phyloP scores from a whole-genome alignment of 1,139 yeast genomes.

The Debaryomyces sp. region DNA sequence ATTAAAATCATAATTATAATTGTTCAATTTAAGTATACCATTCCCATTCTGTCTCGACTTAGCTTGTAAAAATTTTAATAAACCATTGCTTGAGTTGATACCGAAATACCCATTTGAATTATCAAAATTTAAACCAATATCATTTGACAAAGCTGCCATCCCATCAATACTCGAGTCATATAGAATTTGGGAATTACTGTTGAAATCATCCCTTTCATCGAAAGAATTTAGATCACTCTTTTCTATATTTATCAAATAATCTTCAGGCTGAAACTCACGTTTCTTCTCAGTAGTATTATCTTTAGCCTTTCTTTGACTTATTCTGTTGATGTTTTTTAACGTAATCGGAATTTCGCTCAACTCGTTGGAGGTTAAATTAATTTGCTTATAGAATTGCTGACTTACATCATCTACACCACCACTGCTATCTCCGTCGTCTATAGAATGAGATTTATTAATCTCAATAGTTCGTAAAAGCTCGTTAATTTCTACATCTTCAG shows the following conservation, averaged over 20 bases:
- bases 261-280: constrained; percentile 23
- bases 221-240: constrained; percentile 22
- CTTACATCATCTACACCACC: constrained; percentile 11
- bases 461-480: constrained; percentile 20
- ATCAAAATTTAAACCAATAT: constrained; percentile 31
- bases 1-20: constrained; percentile 10
- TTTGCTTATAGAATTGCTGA: constrained; percentile 16
- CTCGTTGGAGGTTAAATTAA: constrained; percentile 21
- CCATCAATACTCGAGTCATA: constrained; percentile 42
- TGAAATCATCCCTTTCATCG: constrained; percentile 22
- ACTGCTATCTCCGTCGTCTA: background rate
- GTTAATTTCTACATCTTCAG: constrained; percentile 23
- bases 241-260: constrained; percentile 22
- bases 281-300: constrained; percentile 1
- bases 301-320: constrained; percentile 18
- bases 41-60: constrained; percentile 23
- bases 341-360: constrained; percentile 20
- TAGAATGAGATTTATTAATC: constrained; percentile 7
- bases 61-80: constrained; percentile 26
- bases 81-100: constrained; percentile 59
- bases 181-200: constrained; percentile 13
- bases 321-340: constrained; percentile 19
- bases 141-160: constrained; percentile 49
- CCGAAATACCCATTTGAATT: constrained; percentile 63
- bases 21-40: constrained; percentile 20